A percentile compares a stretch with the other conserved stretches of the same genome.
Conservation (phyloP, 192 early-diverging fungal species). For the Backusella westeae region DNA sequence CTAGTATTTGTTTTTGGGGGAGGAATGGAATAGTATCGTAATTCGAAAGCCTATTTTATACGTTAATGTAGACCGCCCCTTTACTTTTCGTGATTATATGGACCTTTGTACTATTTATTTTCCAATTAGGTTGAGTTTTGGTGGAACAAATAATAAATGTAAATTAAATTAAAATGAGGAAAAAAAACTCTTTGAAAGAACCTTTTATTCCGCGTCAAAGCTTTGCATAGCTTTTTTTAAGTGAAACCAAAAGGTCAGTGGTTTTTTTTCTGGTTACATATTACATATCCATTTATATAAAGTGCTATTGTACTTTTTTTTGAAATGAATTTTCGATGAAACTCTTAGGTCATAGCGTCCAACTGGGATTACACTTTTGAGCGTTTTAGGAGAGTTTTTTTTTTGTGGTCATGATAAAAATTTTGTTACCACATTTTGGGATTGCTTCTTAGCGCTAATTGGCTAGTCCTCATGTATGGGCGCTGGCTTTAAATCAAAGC, state of each 20-base stretch:
- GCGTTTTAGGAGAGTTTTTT: not conserved
- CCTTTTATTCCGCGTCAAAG: not conserved
- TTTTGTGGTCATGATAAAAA: not conserved
- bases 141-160: not conserved
- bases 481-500: not conserved
- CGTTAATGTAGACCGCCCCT: not conserved
- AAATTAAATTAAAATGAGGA: not conserved
- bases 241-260: not conserved
- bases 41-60: not conserved
- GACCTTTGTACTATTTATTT: not conserved
- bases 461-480: not conserved
- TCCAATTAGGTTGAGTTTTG: not conserved
- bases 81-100: not conserved
- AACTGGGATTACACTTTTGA: not conserved
- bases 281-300: not conserved
- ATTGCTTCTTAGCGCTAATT: not conserved
- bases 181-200: not conserved
- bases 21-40: not conserved
- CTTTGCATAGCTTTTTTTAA: not conserved
- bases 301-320: not conserved
- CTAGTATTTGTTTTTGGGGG: not conserved
- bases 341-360: not conserved
- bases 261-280: not conserved
- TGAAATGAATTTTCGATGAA: not conserved
- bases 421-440: not conserved